Conservation (phyloP, 768 basidiomycete genomes). For the Phlegmacium glaucopus region DNA sequence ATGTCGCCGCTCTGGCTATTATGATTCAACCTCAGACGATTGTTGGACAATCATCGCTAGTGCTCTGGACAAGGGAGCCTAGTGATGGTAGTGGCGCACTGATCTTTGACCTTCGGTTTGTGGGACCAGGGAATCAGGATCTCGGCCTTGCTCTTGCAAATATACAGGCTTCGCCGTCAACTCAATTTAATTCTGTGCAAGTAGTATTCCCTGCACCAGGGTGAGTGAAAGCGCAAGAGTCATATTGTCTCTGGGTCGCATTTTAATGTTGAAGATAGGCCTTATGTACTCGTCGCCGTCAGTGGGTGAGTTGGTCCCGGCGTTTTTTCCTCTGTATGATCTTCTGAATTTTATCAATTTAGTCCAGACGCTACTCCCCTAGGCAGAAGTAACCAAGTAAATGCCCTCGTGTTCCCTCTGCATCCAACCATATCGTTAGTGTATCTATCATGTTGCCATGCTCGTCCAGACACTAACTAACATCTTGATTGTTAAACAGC, state of each 20-base stretch:
- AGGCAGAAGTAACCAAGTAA: slow-evolving; percentile 14
- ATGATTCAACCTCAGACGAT: background rate
- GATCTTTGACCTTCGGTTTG: slow-evolving; percentile 14
- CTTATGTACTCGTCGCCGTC: slow-evolving; percentile 14
- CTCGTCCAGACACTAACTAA: background rate
- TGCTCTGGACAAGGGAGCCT: background rate
- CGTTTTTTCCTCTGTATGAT: background rate
- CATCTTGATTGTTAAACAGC: too few relatives aligned
- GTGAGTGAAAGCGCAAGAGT: slow-evolving; percentile 5
- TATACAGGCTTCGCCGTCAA: slow-evolving; percentile 1
- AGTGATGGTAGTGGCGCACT: background rate
- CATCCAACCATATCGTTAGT: slow-evolving; percentile 1
- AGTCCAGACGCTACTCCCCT: slow-evolving; percentile 13
- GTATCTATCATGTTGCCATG: background rate
- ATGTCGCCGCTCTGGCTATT: background rate
- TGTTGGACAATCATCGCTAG: background rate
- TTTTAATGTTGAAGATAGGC: slow-evolving; percentile 3
- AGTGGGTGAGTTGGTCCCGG: slow-evolving; percentile 9
- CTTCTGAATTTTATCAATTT: slow-evolving; percentile 5
- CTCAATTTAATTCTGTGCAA: slow-evolving; percentile 5
- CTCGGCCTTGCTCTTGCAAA: slow-evolving; percentile 14
- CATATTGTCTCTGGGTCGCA: background rate
- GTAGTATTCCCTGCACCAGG: slow-evolving; percentile 14
- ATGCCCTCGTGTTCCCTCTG: slow-evolving; percentile 5
- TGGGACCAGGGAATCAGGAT: slow-evolving; percentile 9